These are phyloP conservation scores for Spironucleus salmonicida DNA, from an alignment of 208 protist genomes.

Conservation along the genomic window DNA sequence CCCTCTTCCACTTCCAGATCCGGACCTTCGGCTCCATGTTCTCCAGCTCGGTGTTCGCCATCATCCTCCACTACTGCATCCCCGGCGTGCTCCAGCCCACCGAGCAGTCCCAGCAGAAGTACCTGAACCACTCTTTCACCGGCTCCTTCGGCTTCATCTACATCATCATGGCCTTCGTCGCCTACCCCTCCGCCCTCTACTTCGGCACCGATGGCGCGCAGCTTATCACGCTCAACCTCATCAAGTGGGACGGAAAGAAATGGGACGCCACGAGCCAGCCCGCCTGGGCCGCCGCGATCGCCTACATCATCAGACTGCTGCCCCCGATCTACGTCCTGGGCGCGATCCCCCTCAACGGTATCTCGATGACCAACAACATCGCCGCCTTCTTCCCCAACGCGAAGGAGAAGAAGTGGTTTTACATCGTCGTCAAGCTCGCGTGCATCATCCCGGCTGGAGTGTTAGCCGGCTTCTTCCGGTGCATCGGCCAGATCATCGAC, in stretches of 20 bases:
- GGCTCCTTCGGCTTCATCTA: background rate
- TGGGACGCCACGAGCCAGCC: background rate
- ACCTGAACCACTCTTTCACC: background rate
- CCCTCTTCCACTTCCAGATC: no score
- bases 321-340: background rate
- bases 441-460: background rate
- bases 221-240: constrained; percentile 6
- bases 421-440: background rate
- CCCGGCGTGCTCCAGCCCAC: background rate
- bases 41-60: background rate
- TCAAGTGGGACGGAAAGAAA: background rate
- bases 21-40: no score
- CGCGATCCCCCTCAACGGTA: constrained; percentile 7
- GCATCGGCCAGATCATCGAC: background rate
- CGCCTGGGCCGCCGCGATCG: background rate
- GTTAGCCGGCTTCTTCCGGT: background rate
- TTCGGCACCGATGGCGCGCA: background rate
- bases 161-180: background rate
- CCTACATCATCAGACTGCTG: background rate
- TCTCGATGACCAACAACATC: constrained; percentile 2
- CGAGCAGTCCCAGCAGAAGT: background rate
- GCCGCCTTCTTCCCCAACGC: background rate
- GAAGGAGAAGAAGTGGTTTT: background rate
- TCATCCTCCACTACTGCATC: background rate
- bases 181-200: background rate